Base-by-base conservation (phyloP, 176 grass and related monocot species). In the Lolium perenne region DNA sequence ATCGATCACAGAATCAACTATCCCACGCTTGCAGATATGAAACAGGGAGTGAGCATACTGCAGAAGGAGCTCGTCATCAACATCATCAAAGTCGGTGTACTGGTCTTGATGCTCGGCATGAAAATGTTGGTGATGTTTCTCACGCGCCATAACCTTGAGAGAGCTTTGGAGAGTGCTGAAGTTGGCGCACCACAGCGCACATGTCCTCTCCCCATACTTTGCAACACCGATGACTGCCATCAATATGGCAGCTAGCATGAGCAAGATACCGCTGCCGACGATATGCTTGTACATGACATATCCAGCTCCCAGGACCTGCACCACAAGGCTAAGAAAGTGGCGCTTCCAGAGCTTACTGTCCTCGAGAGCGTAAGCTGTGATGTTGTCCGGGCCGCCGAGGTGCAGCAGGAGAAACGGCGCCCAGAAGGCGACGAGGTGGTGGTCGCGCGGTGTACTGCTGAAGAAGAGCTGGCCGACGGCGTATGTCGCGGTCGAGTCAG, bases 391-490 rank as follows among this genome's bases (percentile, higher is more conserved):
- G 41, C 41, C 41, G 6, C 41, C 41, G 41, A 87, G 88, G 15
- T 90, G 88, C 3, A 90, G 35, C 6, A 90, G 59, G 45, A 90
- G 79, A 61, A 90, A 86, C 0, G 88, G 83, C 0, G 83, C 21
- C 82, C 82, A 84, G 35, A 85, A 80, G 6, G 56, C 55, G 0
- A 75, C 22, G 15, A 88, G 79, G 21, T 66, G 38, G 45, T 47
- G 8, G 18, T 77, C 50, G 3, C 9, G 9, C 2, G 66, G 10
- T 7, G 11, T 15, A 16, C 23, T 6, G 15, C 25, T 45, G 20
- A 13, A 20, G 18, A 64, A 62, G 25, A 91, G 73, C 46, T 70
- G 68, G 12, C 89, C 89, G 6, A 87, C 72, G 0, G 80, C 89
- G 4, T 71, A 69, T 4, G 54, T 87, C 25, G 84, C 80, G 40